Evolutionary conservation across 768 basidiomycete genomes (phyloP).

Genomic region (Boletellus ananiceps): DNA sequence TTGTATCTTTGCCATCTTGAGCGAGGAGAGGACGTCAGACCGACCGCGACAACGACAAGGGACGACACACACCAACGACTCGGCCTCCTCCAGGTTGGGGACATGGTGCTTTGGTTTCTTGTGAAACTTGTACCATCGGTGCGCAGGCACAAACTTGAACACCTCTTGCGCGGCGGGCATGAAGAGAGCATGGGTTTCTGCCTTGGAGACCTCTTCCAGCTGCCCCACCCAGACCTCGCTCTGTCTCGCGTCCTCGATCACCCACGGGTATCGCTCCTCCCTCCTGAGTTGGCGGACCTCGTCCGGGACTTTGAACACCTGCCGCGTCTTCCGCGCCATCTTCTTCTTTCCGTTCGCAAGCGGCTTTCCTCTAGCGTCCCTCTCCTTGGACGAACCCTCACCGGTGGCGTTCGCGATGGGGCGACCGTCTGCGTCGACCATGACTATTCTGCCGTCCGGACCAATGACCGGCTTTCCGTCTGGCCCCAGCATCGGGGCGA

Average conservation of each 20-base stretch:
- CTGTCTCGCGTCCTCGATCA: constrained; percentile 75
- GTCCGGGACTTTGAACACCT: constrained; percentile 79
- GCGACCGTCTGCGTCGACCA: constrained; percentile 76
- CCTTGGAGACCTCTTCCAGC: constrained; percentile 71
- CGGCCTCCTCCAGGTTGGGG: constrained; percentile 63
- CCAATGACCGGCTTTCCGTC: constrained; percentile 86
- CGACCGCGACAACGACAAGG: neutral
- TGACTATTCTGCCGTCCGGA: constrained; percentile 68
- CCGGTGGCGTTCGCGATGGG: constrained; percentile 46
- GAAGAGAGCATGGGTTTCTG: constrained; percentile 74
- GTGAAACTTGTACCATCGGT: constrained; percentile 92
- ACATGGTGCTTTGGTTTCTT: constrained; percentile 75
- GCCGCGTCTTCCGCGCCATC: constrained; percentile 78
- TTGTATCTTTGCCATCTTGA: constrained; percentile 41
- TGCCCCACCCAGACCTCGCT: constrained; percentile 77
- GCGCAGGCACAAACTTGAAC: constrained; percentile 84
- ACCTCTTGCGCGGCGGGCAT: constrained; percentile 77
- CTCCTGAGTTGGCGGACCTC: constrained; percentile 70
- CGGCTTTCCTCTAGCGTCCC: constrained; percentile 41
- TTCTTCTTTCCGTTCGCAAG: constrained; percentile 56
- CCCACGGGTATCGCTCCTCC: constrained; percentile 91
- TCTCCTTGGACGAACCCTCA: constrained; percentile 30
- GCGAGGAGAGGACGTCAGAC: neutral
- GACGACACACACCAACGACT: constrained; percentile 50
- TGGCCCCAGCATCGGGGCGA: constrained; percentile 70